phyloP scores from a whole-genome alignment of 805 yeast genomes.

The Trichomonascus vanleenenianus region DNA sequence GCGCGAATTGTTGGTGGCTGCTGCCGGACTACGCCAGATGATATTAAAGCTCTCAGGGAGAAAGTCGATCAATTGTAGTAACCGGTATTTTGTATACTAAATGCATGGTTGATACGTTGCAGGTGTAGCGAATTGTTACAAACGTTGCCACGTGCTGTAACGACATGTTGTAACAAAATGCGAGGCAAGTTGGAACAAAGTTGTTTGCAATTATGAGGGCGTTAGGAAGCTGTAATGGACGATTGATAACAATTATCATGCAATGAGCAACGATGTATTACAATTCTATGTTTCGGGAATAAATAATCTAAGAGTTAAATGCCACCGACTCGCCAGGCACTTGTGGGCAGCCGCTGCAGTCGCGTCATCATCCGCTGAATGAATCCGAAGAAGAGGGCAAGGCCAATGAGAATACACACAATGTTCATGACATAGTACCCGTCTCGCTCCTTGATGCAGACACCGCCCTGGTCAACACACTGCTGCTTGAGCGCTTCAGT shows the following conservation, averaged over 20 bases:
- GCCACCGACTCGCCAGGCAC: conserved; percentile 61
- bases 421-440: conserved; percentile 79
- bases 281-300: not conserved
- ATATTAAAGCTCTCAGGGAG: conserved; percentile 21
- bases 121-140: too few species aligned
- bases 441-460: conserved; percentile 49
- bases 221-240: too few species aligned
- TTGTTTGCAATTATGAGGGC: too few species aligned
- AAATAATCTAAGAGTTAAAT: conserved; percentile 1
- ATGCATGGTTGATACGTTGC: too few species aligned
- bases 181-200: too few species aligned
- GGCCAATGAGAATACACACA: conserved; percentile 62
- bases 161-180: too few species aligned
- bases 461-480: conserved; percentile 52
- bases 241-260: too few species aligned
- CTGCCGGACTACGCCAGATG: conserved; percentile 58
- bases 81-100: too few species aligned
- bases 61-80: too few species aligned
- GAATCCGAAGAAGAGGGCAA: conserved; percentile 55
- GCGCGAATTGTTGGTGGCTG: conserved; percentile 65
- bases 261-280: too few species aligned
- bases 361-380: conserved; percentile 52
- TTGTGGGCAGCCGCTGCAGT: conserved; percentile 64
- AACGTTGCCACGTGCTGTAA: too few species aligned
- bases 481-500: conserved; percentile 36